Base-by-base conservation (phyloP, 2,329 filamentous ascomycete genomes). In the Aspergillus novoparasiticus region DNA sequence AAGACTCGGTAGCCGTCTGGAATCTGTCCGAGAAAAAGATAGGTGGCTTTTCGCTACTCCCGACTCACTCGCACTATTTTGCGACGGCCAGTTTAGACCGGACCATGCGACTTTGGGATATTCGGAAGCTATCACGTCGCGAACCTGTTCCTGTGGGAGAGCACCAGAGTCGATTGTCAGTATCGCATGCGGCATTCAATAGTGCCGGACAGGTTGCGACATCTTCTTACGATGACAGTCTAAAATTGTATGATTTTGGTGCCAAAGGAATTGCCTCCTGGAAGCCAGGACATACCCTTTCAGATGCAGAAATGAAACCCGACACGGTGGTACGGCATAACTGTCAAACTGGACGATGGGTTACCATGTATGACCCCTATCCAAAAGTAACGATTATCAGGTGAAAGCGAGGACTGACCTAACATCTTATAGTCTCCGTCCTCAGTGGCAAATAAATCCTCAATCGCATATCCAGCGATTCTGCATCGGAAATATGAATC, bases 401-500 rank as follows among this genome's bases (percentile, higher is more conserved):
- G 12, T 43, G 16, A 39, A 21, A 48, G 19, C 16, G 19, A 45
- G n/a, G 56, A 54, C 64, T 65, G 57, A 64, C 48, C n/a, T 6
- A 55, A 50, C 51, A 14, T 36, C 11, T 61, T 39, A 56, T 76
- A 88, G 86, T 70, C 80, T 90, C 84, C 74, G 96, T 84, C 85
- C 95, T 76, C 93, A 97, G 71, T 99, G 95, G 95, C 95, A 99
- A 76, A 83, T 86, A 36, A 85, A 86, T 53, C 94, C 95, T 0
- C 81, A 85, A 39, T 92, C 95, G 63, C 89, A 89, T 9, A 88
- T 96, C 6, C 90, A 96, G 66, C 93, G 94, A 65, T 93, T 99
- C 71, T 91, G 88, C 28, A 94, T 99, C 62, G 95, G 92, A 1
- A 99, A 98, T 70, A 98, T 98, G 95, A 97, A 96, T 74, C 88